A percentile compares a stretch with the other conserved stretches of the same genome.
phyloP scores from a whole-genome alignment of 805 yeast genomes.

The Candida palmyrensis region DNA sequence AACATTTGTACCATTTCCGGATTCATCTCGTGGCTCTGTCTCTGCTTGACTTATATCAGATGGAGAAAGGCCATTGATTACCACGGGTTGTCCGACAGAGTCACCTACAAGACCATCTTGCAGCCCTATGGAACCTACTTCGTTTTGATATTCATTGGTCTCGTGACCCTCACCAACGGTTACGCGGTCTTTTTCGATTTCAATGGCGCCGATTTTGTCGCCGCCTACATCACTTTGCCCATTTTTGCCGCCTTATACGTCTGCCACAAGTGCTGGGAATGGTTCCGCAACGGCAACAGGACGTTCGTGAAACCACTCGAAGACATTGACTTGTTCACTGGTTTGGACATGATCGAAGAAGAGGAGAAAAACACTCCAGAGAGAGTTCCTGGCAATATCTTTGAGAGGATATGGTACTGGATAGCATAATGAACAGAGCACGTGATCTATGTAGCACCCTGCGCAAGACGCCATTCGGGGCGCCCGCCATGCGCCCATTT shows the following conservation, averaged over 20 bases:
- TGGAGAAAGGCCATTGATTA: conserved; percentile 59
- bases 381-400: conserved; percentile 33
- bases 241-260: conserved; percentile 47
- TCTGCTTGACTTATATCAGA: conserved; percentile 49
- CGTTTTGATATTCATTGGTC: conserved; percentile 41
- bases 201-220: conserved; percentile 54
- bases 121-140: conserved; percentile 59
- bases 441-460: too few species aligned
- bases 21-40: conserved; percentile 57
- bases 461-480: too few species aligned
- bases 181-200: conserved; percentile 62
- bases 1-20: conserved; percentile 65
- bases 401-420: conserved; percentile 48
- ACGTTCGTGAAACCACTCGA: conserved; percentile 46
- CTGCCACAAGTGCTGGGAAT: conserved; percentile 51
- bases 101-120: conserved; percentile 50
- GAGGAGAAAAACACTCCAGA: conserved; percentile 38
- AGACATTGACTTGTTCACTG: conserved; percentile 56
- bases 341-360: conserved; percentile 56
- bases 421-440: too few species aligned
- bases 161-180: conserved; percentile 69
- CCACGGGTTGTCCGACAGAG: conserved; percentile 50
- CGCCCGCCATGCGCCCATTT: too few species aligned
- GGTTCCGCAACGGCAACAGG: conserved; percentile 17
- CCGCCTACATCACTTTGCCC: conserved; percentile 68